Conservation (phyloP, 768 basidiomycete species). For the Auriscalpium microsporum region DNA sequence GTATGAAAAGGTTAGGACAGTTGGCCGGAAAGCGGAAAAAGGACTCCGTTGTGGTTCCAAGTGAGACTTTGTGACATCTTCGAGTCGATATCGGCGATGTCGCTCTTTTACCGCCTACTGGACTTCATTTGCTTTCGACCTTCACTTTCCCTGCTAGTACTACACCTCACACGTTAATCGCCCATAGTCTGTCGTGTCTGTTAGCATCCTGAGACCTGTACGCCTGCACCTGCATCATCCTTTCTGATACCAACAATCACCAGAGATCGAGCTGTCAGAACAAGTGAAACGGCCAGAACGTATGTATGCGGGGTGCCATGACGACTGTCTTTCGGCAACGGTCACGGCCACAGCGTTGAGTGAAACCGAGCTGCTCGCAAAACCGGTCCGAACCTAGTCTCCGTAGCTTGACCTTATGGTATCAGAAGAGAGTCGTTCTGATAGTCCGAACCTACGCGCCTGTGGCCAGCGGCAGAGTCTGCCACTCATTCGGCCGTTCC, state of each 20-base stretch:
- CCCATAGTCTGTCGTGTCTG: neutral
- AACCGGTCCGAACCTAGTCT: too few species aligned
- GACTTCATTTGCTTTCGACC: conserved; percentile 12
- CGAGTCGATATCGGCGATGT: neutral
- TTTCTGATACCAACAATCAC: conserved; percentile 8
- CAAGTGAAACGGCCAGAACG: neutral
- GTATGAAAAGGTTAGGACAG: conserved; percentile 47
- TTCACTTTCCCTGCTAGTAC: conserved; percentile 8
- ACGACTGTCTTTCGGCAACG: too few species aligned
- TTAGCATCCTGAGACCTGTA: conserved; percentile 7
- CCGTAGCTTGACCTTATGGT: too few species aligned
- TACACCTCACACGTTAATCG: conserved; percentile 14
- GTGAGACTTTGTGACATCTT: conserved; percentile 26
- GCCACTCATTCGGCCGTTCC: too few species aligned
- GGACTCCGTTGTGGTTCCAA: conserved; percentile 40
- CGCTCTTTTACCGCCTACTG: conserved; percentile 6
- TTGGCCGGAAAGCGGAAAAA: conserved; percentile 41
- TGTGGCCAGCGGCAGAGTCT: too few species aligned
- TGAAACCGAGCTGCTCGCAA: too few species aligned
- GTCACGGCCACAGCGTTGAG: too few species aligned
- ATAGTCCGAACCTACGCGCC: too few species aligned
- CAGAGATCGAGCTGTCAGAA: neutral
- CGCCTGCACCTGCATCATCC: conserved; percentile 1
- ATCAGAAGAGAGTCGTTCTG: too few species aligned
- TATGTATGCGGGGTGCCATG: too few species aligned